Evolutionary conservation across 2,329 filamentous ascomycete genomes (phyloP), one percentile per base, ranked within the genome.

Genomic region (Macrophomina phaseolina): DNA sequence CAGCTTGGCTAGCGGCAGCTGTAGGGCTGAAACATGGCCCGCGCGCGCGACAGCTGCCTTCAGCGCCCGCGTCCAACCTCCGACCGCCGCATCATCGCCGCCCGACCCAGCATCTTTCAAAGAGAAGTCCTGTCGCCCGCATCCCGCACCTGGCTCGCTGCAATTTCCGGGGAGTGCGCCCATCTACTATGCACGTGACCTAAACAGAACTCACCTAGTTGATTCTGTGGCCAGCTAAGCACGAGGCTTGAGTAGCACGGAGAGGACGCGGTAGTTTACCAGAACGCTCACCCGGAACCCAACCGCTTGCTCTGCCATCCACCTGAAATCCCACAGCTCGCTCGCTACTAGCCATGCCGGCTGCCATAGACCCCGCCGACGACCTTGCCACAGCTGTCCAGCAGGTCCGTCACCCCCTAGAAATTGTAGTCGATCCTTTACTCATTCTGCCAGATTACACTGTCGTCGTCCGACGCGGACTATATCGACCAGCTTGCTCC

Each of bases 401-500:
- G 74, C 82, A 84, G 79, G 82, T 84, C 77, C 68, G 75, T 34
- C 52, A 30, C n/a, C 38, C 49, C 32, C 72, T 56, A 3, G 51
- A 16, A 23, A 73, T 63, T 23, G 12, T 2, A 12, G 18, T 30
- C 34, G 58, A 55, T 38, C 45, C n/a, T 60, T 63, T 65, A 32
- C 65, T 62, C 34, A 58, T 51, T 12, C 34, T 65, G 69, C 51
- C 76, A 99, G 93, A 96, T 98, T 71, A 94, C 97, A 69, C 88
- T 97, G 72, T 93, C 94, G 2, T 91, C 93, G 12, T 93, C 94
- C 28, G 94, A 98, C 75, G 87, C 90, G 60, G 95, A 99, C 74
- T 98, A 97, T 75, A 89, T 99, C 70, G 95, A 98, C 77, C 94
- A 97, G 76, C 83, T 99, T 61, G 97, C 98, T 56, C 94, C 94